Evolutionary conservation across 805 yeast genomes (phyloP), one percentile per base, ranked within the genome.

Genomic region (Kuraishia ogatae): DNA sequence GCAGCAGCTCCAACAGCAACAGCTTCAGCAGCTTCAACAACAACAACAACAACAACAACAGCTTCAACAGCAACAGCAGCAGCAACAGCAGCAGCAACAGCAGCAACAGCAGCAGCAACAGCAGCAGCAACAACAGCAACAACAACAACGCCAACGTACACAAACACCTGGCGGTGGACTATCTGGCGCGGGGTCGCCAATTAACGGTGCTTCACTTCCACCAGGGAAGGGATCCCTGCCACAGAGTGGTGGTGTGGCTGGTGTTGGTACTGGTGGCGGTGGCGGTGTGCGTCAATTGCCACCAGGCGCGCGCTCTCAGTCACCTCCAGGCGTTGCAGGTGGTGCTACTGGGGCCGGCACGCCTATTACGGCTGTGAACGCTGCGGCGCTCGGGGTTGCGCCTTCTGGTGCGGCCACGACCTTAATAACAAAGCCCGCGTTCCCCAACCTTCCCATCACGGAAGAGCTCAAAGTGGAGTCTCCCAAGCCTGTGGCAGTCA

Each of bases 381-480:
- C 82, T 11, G 39, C 59, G 23, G 50, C 61, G 55, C 43, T 51
- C 35, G 39, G 56, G 26, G 51, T 54, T 48, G 52, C 62, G 55
- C 46, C 59, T 54, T 55, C 51, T 52, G 35, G 55, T 50, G 46
- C 58, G 57, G n/a, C 68, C 57, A 23, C 64, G 52, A 50, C 51
- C 48, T 17, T 63, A 51, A 50, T 54, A 29, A 29, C 51, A 1
- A 78, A 81, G 56, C 79, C 85, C 21, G 71, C 78, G 50, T 81
- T 79, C 28, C 89, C 90, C 1, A 77, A 84, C n/a, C 74, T 85
- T 39, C 87, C 89, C 1, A 85, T 93, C 47, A 85, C 96, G 1
- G 79, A 79, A 50, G 82, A 80, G 20, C 74, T 94, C 53, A 78
- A 84, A 53, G 82, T 89, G 6, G 78, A 81, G 57, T 80, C 84